A percentile compares a stretch with the other conserved stretches of the same genome.
These are phyloP conservation scores for Malus hybrid DNA, from an alignment of 331 rosid genomes.

Conservation along the genomic window DNA sequence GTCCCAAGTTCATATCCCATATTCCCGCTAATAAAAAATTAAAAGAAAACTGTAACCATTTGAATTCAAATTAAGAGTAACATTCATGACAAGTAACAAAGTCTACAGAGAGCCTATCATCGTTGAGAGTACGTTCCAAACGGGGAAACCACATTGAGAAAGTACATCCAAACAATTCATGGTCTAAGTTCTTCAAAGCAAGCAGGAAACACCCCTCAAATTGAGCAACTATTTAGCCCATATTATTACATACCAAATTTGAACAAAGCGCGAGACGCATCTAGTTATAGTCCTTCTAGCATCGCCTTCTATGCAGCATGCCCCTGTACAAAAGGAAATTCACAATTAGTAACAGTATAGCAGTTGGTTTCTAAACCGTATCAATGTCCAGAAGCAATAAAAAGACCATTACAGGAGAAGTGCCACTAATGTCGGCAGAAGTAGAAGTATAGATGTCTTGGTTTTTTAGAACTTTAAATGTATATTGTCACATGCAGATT, in stretches of 20 bases:
- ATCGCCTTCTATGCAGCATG: background rate
- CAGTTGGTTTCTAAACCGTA: background rate
- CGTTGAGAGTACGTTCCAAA: background rate
- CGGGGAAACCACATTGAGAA: background rate
- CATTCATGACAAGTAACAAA: too few species aligned
- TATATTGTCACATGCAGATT: too few species aligned
- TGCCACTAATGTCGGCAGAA: background rate
- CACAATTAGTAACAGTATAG: background rate
- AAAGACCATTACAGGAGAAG: background rate
- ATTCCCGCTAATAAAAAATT: too few species aligned
- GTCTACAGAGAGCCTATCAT: too few species aligned
- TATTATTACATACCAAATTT: constrained; percentile 7
- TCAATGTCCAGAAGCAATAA: background rate
- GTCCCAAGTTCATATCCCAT: too few species aligned
- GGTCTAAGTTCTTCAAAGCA: background rate
- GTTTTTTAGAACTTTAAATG: too few species aligned
- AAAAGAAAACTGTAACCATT: too few species aligned
- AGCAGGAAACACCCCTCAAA: background rate
- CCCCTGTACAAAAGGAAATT: constrained; percentile 1
- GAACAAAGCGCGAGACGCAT: background rate
- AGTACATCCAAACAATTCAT: background rate
- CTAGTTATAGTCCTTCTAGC: background rate
- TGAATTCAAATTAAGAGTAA: too few species aligned
- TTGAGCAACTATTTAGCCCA: background rate
- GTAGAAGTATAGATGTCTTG: too few species aligned